These are phyloP conservation scores for Ceriops decandra DNA, from an alignment of 345 rosid species.

Conservation along the genomic window DNA sequence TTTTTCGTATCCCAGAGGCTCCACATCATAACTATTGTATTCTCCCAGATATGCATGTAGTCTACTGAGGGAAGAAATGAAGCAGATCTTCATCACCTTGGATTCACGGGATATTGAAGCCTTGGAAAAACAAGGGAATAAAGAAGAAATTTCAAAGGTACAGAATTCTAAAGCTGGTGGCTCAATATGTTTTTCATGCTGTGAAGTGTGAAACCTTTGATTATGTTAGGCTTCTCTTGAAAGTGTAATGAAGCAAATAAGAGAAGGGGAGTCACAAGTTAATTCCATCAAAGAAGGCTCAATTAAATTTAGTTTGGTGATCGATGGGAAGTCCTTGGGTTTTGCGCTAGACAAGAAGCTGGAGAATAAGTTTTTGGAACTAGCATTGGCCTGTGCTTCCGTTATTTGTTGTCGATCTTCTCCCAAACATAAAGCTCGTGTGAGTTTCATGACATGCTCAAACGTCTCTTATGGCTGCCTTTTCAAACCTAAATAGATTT, in stretches of 20 bases:
- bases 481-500: constrained; percentile 15
- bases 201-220: constrained; percentile 17
- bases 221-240: constrained; percentile 51
- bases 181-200: not conserved
- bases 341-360: constrained; percentile 49
- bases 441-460: constrained; percentile 36
- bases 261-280: constrained; percentile 36
- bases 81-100: constrained; percentile 53
- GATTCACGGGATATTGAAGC: constrained; percentile 58
- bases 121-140: constrained; percentile 58
- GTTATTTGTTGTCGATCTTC: constrained; percentile 90
- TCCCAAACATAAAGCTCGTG: constrained; percentile 93
- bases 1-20: not conserved
- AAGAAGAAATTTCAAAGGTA: constrained; percentile 54
- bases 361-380: constrained; percentile 51
- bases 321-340: constrained; percentile 79
- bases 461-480: not conserved
- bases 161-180: constrained; percentile 6
- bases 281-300: constrained; percentile 24
- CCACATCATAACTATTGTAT: constrained; percentile 11
- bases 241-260: constrained; percentile 49
- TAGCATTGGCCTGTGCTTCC: constrained; percentile 58
- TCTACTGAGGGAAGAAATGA: constrained; percentile 73
- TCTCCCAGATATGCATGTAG: constrained; percentile 72
- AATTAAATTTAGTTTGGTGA: constrained; percentile 54